These are phyloP conservation scores for Acanthamoeba castellanii DNA, from an alignment of 208 protist genomes.

Conservation along the genomic window DNA sequence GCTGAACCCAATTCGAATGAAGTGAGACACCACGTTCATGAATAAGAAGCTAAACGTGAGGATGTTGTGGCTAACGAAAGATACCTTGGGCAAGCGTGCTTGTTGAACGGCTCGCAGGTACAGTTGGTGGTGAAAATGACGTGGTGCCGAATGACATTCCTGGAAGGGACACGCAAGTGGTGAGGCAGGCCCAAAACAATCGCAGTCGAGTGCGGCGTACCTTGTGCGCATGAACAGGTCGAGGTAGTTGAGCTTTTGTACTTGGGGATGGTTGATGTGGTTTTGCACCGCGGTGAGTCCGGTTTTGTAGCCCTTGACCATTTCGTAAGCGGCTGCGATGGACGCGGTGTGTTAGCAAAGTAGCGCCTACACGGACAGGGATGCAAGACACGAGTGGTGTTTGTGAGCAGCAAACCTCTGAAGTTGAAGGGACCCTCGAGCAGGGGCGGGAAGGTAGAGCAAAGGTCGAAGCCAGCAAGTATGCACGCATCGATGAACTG, in stretches of 20 bases:
- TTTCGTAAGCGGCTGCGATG: neutral
- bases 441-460: neutral
- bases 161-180: too few relatives aligned
- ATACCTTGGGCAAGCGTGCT: neutral
- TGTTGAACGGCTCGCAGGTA: neutral
- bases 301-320: constrained; percentile 20
- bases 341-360: neutral
- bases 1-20: neutral
- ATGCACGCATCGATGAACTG: constrained; percentile 25
- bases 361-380: too few relatives aligned
- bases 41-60: neutral
- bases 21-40: too few relatives aligned
- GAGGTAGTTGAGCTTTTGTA: neutral
- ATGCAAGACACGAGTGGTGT: too few relatives aligned
- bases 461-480: constrained; percentile 5
- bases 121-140: neutral
- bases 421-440: neutral
- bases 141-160: neutral
- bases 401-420: neutral
- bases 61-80: neutral
- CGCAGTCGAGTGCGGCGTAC: neutral
- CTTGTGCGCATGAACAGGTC: constrained; percentile 13
- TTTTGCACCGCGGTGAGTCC: neutral
- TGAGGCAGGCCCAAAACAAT: neutral
- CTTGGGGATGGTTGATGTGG: neutral